phyloP scores from a whole-genome alignment of 768 basidiomycete genomes.

The Dentipellis fragilis region DNA sequence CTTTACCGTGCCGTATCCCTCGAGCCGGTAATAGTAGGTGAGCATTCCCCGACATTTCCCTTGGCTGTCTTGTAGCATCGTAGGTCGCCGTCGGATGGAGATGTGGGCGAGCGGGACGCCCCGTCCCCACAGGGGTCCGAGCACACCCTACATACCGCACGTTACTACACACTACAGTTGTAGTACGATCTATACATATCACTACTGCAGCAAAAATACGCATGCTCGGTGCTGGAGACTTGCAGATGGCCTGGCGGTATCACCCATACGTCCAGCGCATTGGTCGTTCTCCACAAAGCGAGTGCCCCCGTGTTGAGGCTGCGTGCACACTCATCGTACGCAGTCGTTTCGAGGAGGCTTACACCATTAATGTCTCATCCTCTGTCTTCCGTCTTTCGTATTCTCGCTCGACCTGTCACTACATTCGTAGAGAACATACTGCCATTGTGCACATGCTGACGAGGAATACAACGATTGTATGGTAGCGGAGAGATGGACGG shows the following conservation, averaged over 20 bases:
- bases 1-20: too few species aligned
- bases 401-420: not conserved
- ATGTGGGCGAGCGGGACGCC: too few species aligned
- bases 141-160: too few species aligned
- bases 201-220: not conserved
- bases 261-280: slow-evolving; percentile 5
- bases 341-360: slow-evolving; percentile 9
- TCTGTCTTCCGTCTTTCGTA: not conserved
- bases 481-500: too few species aligned
- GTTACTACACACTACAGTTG: not conserved
- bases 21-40: too few species aligned
- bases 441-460: too few species aligned
- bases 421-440: too few species aligned
- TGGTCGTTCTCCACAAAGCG: slow-evolving; percentile 11
- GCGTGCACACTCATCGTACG: slow-evolving; percentile 1
- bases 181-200: not conserved
- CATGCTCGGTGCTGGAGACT: slow-evolving; percentile 5
- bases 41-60: too few species aligned
- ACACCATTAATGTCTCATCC: not conserved
- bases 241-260: slow-evolving; percentile 11
- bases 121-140: too few species aligned
- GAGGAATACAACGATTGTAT: too few species aligned
- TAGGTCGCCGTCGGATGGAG: too few species aligned
- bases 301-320: slow-evolving; percentile 11
- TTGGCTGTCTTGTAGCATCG: too few species aligned